Evolutionary conservation across 1,284 basidiomycete species (phyloP).

Genomic region (Moesziomyces antarcticus): DNA sequence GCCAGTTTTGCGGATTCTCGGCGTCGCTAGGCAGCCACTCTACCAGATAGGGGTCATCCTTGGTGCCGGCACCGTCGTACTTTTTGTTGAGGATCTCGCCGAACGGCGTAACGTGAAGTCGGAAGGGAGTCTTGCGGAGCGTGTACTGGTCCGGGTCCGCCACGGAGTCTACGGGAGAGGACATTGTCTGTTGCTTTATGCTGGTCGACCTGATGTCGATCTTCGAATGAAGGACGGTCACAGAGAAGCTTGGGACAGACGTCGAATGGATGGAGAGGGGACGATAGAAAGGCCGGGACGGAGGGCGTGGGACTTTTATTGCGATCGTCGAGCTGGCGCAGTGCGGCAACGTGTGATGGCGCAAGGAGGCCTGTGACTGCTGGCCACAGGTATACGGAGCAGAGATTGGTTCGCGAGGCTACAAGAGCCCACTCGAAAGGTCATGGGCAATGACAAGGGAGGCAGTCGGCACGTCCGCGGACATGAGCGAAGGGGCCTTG

Average conservation of each 20-base stretch:
- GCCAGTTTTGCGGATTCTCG: conserved; percentile 49
- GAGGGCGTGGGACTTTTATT: neutral
- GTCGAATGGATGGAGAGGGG: neutral
- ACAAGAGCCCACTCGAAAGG: too few relatives aligned
- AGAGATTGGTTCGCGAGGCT: too few relatives aligned
- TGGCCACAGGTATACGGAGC: too few relatives aligned
- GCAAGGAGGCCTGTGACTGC: too few relatives aligned
- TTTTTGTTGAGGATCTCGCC: conserved; percentile 64
- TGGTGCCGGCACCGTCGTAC: conserved; percentile 69
- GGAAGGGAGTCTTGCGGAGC: conserved; percentile 46
- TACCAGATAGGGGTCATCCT: conserved; percentile 68
- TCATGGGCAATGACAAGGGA: too few relatives aligned
- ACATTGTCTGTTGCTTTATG: neutral
- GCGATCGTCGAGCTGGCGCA: conserved; percentile 1
- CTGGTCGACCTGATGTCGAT: conserved; percentile 18
- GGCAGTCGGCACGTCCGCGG: too few relatives aligned
- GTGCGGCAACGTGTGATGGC: too few relatives aligned
- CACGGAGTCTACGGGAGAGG: conserved; percentile 2
- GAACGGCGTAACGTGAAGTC: conserved; percentile 67
- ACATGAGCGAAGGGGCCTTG: too few relatives aligned
- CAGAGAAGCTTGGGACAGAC: neutral
- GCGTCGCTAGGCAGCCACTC: conserved; percentile 50
- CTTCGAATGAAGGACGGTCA: neutral
- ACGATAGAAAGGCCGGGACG: too few relatives aligned
- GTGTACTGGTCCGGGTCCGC: conserved; percentile 30